These are phyloP conservation scores for Orbilia quercus DNA, from an alignment of 2,329 filamentous ascomycete genomes.

Conservation along the genomic window DNA sequence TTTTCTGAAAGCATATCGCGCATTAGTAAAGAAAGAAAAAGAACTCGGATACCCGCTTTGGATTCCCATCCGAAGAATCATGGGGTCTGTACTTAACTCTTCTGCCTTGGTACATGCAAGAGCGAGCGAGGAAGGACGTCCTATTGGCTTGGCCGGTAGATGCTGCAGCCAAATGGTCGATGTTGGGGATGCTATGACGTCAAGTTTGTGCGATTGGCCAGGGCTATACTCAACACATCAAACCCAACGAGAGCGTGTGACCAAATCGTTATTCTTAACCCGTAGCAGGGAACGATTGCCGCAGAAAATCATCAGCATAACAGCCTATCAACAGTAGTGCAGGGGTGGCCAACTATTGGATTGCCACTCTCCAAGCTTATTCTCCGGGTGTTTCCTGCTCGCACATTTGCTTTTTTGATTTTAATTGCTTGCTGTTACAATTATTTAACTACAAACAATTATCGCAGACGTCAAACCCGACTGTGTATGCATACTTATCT, in stretches of 20 bases:
- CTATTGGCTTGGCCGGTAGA: slow-evolving; percentile 10
- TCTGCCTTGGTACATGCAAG: slow-evolving; percentile 18
- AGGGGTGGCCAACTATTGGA: neutral
- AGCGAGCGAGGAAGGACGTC: neutral
- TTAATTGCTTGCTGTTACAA: too few relatives aligned
- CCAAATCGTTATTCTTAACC: neutral
- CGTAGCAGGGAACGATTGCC: slow-evolving; percentile 23
- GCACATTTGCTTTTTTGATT: slow-evolving; percentile 22
- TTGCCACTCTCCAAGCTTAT: neutral
- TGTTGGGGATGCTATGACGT: slow-evolving; percentile 32
- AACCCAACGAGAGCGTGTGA: neutral
- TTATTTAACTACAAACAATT: too few relatives aligned
- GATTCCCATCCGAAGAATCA: neutral
- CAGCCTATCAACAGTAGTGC: neutral
- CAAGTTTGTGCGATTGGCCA: slow-evolving; percentile 21
- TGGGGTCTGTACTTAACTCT: slow-evolving; percentile 6
- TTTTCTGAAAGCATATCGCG: neutral
- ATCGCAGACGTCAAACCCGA: too few relatives aligned
- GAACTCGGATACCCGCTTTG: neutral
- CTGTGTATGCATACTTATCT: too few relatives aligned
- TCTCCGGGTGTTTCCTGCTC: neutral
- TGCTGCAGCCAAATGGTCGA: slow-evolving; percentile 22
- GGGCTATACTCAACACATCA: slow-evolving; percentile 28
- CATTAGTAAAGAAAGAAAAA: neutral
- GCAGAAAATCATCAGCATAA: slow-evolving; percentile 2